Percentiles rank a stretch among this genome's conserved stretches.
Evolutionary conservation across 495 filamentous ascomycete genomes (phyloP).

Genomic region (Hypomontagnella submonticulosa): DNA sequence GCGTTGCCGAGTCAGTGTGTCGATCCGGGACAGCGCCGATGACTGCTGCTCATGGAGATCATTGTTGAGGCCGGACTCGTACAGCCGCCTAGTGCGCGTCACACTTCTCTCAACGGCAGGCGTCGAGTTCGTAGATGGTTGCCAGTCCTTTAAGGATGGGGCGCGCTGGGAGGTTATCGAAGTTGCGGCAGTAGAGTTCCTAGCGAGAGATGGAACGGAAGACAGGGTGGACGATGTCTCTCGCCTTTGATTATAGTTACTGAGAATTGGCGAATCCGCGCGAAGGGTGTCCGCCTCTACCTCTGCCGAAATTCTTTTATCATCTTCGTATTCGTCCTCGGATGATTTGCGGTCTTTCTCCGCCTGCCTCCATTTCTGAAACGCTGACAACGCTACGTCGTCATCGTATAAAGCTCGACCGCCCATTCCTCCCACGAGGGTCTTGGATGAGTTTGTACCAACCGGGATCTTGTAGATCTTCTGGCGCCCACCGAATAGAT

Average conservation of each 20-base stretch:
- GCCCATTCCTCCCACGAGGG: constrained; percentile 62
- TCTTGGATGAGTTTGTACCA: constrained; percentile 55
- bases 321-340: constrained; percentile 56
- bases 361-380: constrained; percentile 71
- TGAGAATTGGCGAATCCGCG: constrained; percentile 68
- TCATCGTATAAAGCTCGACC: constrained; percentile 85
- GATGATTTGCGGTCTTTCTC: constrained; percentile 65
- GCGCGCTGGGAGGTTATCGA: constrained; percentile 83
- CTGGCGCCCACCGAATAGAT: constrained; percentile 93
- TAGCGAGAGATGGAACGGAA: constrained; percentile 74
- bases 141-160: constrained; percentile 59
- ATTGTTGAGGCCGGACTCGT: constrained; percentile 85
- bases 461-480: constrained; percentile 92
- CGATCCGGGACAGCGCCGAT: constrained; percentile 78
- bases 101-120: constrained; percentile 60
- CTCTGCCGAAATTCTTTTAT: constrained; percentile 48
- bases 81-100: constrained; percentile 79
- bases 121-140: constrained; percentile 50
- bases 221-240: constrained; percentile 90
- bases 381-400: constrained; percentile 82
- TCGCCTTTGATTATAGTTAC: constrained; percentile 75
- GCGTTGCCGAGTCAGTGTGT: constrained; percentile 73
- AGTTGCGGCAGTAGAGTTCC: constrained; percentile 89
- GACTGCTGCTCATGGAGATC: constrained; percentile 83
- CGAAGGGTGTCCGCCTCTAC: constrained; percentile 56